Evolutionary conservation across 1,284 basidiomycete species (phyloP).

Genomic region (Sanghuangporus baumii): DNA sequence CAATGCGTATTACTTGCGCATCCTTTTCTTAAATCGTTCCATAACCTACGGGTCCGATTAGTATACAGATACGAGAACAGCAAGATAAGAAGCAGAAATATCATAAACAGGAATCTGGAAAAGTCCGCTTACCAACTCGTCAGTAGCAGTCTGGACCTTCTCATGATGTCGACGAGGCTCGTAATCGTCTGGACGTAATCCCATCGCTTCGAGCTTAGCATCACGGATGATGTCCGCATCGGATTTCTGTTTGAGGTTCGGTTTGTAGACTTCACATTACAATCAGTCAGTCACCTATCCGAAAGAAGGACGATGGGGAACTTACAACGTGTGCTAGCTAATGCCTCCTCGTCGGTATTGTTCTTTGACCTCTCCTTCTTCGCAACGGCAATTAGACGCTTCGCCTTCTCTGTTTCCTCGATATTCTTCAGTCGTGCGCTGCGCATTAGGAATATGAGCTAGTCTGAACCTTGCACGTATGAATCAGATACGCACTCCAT

Average conservation of each 20-base stretch:
- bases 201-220: constrained; percentile 79
- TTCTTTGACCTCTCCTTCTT: constrained; percentile 47
- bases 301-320: constrained; percentile 15
- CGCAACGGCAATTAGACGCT: constrained; percentile 75
- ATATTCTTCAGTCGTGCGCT: constrained; percentile 92
- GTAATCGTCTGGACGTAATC: constrained; percentile 52
- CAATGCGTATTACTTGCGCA: constrained; percentile 50
- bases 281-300: constrained; percentile 8
- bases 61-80: background rate
- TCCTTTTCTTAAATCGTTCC: constrained; percentile 72
- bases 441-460: background rate
- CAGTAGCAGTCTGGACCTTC: constrained; percentile 78
- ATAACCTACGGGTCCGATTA: background rate
- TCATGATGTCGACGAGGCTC: constrained; percentile 44
- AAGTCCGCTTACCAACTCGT: constrained; percentile 68
- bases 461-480: background rate
- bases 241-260: constrained; percentile 70
- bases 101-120: background rate
- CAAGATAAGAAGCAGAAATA: background rate
- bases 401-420: constrained; percentile 94
- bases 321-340: constrained; percentile 82
- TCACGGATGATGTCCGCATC: constrained; percentile 84
- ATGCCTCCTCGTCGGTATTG: constrained; percentile 65
- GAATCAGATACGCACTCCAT: constrained; percentile 74
- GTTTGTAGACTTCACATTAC: constrained; percentile 65